phyloP scores from a whole-genome alignment of 2,329 filamentous ascomycete species.

The Ophiostoma novo-ulmi region DNA sequence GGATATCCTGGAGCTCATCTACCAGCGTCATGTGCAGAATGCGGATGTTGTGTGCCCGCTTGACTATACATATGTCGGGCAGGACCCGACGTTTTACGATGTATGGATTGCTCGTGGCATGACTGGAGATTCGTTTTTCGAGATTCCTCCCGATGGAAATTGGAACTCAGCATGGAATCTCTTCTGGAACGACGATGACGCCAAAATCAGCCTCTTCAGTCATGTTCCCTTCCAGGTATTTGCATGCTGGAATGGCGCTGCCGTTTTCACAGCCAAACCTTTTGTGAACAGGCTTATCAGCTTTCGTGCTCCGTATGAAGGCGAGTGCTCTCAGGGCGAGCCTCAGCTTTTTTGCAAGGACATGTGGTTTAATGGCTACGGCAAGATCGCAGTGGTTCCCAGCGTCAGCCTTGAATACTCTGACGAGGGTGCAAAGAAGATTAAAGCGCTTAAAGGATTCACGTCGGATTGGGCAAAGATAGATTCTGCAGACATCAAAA shows the following conservation, averaged over 20 bases:
- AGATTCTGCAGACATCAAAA: constrained; percentile 30
- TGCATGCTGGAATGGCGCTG: constrained; percentile 56
- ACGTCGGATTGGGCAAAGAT: constrained; percentile 36
- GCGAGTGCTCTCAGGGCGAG: constrained; percentile 52
- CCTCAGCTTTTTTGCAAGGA: constrained; percentile 54
- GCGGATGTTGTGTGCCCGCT: constrained; percentile 56
- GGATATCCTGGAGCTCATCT: constrained; percentile 53
- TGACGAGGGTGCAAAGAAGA: constrained; percentile 39
- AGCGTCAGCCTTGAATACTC: constrained; percentile 53
- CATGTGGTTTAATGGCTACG: constrained; percentile 46
- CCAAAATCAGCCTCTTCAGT: constrained; percentile 34
- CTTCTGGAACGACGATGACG: constrained; percentile 46
- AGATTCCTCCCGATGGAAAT: constrained; percentile 45
- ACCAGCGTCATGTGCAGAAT: constrained; percentile 42
- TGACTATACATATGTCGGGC: constrained; percentile 49
- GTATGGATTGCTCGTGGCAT: constrained; percentile 52
- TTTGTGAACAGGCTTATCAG: constrained; percentile 35
- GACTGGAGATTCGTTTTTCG: constrained; percentile 51
- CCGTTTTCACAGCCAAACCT: constrained; percentile 44
- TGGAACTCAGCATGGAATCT: constrained; percentile 48
- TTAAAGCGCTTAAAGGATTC: constrained; percentile 50
- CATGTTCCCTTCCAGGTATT: constrained; percentile 51
- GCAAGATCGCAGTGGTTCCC: constrained; percentile 53
- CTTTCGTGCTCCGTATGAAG: constrained; percentile 24
- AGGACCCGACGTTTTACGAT: constrained; percentile 51